Percentiles rank a stretch among this genome's conserved stretches.
These are phyloP conservation scores for Kingdonia uniflora DNA, from an alignment of 164 flowering plant species.

Conservation along the genomic window DNA sequence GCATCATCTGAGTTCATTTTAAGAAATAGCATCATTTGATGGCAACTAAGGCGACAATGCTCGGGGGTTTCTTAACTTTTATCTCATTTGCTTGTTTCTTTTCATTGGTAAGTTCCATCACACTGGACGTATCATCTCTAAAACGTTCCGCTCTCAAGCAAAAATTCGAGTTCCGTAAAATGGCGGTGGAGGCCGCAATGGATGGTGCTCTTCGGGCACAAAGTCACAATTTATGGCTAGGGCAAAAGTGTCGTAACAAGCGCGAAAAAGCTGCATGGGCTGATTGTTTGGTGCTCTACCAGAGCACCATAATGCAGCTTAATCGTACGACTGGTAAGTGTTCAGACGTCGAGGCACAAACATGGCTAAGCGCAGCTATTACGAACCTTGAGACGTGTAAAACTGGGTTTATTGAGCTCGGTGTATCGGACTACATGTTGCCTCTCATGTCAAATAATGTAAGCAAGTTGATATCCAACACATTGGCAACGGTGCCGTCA, in stretches of 20 bases:
- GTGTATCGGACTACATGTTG: conserved; percentile 24
- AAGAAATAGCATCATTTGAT: no score
- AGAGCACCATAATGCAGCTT: conserved; percentile 30
- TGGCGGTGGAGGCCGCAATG: conserved; percentile 32
- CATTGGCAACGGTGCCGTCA: conserved; percentile 32
- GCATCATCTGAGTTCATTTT: no score
- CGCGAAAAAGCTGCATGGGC: conserved; percentile 57
- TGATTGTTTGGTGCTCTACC: conserved; percentile 56
- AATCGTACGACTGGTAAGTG: conserved; percentile 30
- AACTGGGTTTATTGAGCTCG: conserved; percentile 52
- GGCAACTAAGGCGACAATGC: neutral
- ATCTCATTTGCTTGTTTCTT: conserved; percentile 7
- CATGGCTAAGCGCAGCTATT: conserved; percentile 76
- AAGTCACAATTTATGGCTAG: conserved; percentile 19
- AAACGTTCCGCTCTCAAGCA: conserved; percentile 10
- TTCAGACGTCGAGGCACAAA: conserved; percentile 41
- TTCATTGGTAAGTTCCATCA: conserved; percentile 5
- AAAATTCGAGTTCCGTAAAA: conserved; percentile 36
- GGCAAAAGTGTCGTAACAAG: conserved; percentile 29
- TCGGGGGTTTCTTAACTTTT: conserved; percentile 3
- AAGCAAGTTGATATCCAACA: conserved; percentile 42
- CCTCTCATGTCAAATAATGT: conserved; percentile 48
- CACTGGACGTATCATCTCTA: no score
- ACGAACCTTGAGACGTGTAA: conserved; percentile 66
- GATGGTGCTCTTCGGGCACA: conserved; percentile 30